Base-by-base conservation (phyloP, 2,329 filamentous ascomycete genomes). In the Neobulgaria alba region DNA sequence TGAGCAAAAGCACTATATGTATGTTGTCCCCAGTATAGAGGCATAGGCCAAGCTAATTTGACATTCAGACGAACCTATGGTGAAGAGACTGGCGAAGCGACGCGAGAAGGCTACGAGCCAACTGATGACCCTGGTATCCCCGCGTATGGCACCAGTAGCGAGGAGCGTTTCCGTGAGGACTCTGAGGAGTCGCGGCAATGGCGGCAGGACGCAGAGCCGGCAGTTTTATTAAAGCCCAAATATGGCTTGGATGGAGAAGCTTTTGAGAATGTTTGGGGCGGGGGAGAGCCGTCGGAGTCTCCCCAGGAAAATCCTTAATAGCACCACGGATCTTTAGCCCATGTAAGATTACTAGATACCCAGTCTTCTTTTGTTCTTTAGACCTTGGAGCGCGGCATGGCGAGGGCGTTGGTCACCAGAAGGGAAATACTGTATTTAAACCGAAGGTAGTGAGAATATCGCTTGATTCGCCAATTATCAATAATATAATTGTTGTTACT, bases 1-100 rank as follows among this genome's bases (percentile, higher is more conserved):
- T 8, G 67, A 74, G 46, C 62, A 68, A 14, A 72, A 69, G 51
- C 71, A 73, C 45, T 77, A 68, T 58, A 66, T 77, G 66, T 71
- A 62, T 61, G 68, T 29, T 31, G 7, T 7, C 16, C 10, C 9
- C 16, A n/a, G 2, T 18, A 12, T 30, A 29, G 2, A 15, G 5
- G 12, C 19, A 9, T 14, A n/a, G 14, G 17, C 10, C 29, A 14
- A n/a, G 18, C 17, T 37, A 17, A 20, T 20, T 9, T 29, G 9
- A 33, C n/a, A 19, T 29, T 29, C 17, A 75, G 64, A 46, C 67
- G 58, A 41, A 65, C 67, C 8, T 75, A 69, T 47, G 62, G 65
- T 20, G 58, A 67, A 14, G 61, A 63, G 23, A 63, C 65, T 38
- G 66, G 63, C 12, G 71, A 75, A 50, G 67, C 67, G 39, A 68